A percentile compares a stretch with the other conserved stretches of the same genome.
phyloP scores from a whole-genome alignment of 768 basidiomycete genomes.

The Mycena latifolia region DNA sequence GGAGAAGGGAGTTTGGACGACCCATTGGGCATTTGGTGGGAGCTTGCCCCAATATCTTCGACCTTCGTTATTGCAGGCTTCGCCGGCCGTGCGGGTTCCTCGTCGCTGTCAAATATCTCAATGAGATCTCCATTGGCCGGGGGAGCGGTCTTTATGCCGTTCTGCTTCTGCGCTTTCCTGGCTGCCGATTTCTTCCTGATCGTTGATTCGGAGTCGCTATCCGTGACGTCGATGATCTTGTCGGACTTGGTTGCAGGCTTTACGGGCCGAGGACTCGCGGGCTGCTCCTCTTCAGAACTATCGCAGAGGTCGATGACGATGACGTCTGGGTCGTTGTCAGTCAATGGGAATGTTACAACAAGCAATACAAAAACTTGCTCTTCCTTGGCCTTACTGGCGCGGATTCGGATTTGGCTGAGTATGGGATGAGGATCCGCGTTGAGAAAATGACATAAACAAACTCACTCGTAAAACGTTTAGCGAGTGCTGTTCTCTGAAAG shows the following conservation, averaged over 20 bases:
- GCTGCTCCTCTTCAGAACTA: constrained; percentile 4
- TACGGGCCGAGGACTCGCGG: neutral
- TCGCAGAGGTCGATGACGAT: constrained; percentile 3
- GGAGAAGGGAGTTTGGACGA: neutral
- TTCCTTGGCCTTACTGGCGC: constrained; percentile 10
- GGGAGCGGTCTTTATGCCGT: neutral
- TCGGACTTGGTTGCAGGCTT: neutral
- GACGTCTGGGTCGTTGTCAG: no score
- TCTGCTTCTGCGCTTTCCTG: constrained; percentile 17
- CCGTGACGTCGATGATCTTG: neutral
- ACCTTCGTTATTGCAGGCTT: neutral
- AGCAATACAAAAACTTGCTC: neutral
- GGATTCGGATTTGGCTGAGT: constrained; percentile 23
- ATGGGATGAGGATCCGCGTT: constrained; percentile 6
- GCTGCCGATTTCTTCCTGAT: constrained; percentile 4
- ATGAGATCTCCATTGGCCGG: neutral
- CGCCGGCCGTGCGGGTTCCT: constrained; percentile 12
- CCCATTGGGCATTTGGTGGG: neutral
- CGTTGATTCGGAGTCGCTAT: constrained; percentile 21
- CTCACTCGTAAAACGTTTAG: constrained; percentile 11
- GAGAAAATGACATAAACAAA: neutral
- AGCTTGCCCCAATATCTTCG: neutral
- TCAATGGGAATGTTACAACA: no score
- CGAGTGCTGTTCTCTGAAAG: constrained; percentile 7
- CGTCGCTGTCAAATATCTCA: constrained; percentile 28